Conservation (phyloP, 306 rosid species). For the Prunus dulcis region DNA sequence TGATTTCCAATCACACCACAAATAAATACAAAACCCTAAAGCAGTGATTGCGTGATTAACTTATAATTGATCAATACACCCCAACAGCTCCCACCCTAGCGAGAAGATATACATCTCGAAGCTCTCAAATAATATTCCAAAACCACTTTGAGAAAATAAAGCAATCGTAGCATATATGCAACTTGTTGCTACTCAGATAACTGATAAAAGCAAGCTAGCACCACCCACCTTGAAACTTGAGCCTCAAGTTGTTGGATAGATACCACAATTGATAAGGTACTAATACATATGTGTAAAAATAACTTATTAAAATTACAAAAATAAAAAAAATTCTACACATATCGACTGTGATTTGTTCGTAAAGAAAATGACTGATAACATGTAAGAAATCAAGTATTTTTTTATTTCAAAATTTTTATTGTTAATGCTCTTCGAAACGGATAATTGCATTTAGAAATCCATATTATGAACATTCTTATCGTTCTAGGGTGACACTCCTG, state of each 20-base stretch:
- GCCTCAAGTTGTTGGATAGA: not conserved
- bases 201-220: not conserved
- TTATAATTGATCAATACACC: not conserved
- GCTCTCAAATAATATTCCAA: not conserved
- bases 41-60: not conserved
- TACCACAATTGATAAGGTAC: not conserved
- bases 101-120: not conserved
- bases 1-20: not conserved
- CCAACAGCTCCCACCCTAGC: constrained; percentile 13
- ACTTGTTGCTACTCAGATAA: not conserved
- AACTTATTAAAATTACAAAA: no score
- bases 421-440: no score
- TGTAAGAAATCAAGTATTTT: no score
- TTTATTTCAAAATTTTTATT: no score
- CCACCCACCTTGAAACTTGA: not conserved
- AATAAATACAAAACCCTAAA: not conserved
- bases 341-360: no score
- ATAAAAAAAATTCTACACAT: no score
- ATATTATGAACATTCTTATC: no score
- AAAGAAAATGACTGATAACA: no score
- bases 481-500: no score
- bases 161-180: not conserved
- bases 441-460: no score
- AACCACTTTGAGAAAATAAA: not conserved
- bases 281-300: no score